These are phyloP conservation scores for Parietichytrium sp. DNA, from an alignment of 108 stramenopile genomes.

Conservation along the genomic window DNA sequence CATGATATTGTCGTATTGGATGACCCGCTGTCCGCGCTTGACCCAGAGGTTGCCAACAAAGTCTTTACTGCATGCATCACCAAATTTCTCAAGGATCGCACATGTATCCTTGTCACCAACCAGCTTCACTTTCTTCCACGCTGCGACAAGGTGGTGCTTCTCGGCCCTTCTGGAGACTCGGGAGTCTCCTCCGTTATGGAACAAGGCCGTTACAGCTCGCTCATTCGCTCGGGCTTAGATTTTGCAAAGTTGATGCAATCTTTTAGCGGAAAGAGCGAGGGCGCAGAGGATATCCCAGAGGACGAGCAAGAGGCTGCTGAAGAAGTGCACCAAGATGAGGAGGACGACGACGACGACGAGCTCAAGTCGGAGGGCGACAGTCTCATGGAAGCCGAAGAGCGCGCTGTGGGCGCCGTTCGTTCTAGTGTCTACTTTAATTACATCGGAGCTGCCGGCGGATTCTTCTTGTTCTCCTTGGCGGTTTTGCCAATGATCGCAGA, in stretches of 20 bases:
- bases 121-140: neutral
- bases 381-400: neutral
- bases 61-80: constrained; percentile 65
- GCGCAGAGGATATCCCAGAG: too few species aligned
- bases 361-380: neutral
- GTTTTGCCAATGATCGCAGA: neutral
- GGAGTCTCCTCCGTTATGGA: neutral
- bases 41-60: constrained; percentile 74
- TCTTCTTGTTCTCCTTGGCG: neutral
- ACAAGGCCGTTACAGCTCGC: constrained; percentile 2
- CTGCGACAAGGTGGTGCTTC: neutral
- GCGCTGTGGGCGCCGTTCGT: neutral
- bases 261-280: too few species aligned
- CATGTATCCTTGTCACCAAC: constrained; percentile 1
- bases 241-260: too few species aligned
- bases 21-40: constrained; percentile 75
- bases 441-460: neutral
- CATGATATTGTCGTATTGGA: constrained; percentile 78
- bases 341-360: neutral
- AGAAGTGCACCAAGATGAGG: neutral
- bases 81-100: neutral
- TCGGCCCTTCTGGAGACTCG: neutral
- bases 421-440: neutral
- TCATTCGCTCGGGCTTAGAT: too few species aligned
- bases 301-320: neutral